Conservation (phyloP, 768 basidiomycete species). For the Polyporus arcularius region DNA sequence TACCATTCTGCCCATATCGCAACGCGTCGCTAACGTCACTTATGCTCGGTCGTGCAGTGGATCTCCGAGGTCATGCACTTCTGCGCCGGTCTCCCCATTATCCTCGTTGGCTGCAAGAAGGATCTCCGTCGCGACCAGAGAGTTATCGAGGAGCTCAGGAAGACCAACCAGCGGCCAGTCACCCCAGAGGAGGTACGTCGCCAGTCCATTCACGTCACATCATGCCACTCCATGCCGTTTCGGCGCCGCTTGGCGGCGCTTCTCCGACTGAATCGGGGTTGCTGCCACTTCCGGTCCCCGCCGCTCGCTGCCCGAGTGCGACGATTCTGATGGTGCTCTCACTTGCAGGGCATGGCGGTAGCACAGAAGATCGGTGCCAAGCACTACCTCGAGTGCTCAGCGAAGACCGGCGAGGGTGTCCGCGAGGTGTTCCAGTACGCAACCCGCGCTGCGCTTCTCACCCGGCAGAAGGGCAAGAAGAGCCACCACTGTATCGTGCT, state of each 20-base stretch:
- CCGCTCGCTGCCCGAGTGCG: no score
- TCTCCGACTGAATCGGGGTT: neutral
- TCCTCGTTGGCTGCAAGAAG: conserved; percentile 99
- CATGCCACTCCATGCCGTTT: conserved; percentile 9
- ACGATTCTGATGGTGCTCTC: conserved; percentile 4
- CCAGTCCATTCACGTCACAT: neutral
- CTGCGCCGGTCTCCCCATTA: conserved; percentile 90
- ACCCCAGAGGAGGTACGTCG: conserved; percentile 82
- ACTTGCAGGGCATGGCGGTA: conserved; percentile 82
- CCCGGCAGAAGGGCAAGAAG: conserved; percentile 51
- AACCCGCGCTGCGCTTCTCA: conserved; percentile 86
- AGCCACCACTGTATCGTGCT: conserved; percentile 42
- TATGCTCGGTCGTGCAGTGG: conserved; percentile 60
- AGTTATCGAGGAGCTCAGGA: conserved; percentile 91
- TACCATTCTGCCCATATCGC: neutral
- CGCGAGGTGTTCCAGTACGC: conserved; percentile 99
- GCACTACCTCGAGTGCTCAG: conserved; percentile 97
- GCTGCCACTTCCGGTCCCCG: neutral
- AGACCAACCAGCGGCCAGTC: conserved; percentile 93
- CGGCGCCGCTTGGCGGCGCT: conserved; percentile 2
- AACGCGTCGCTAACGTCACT: neutral
- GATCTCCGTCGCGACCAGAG: conserved; percentile 92
- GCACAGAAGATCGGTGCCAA: conserved; percentile 96
- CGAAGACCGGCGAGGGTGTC: conserved; percentile 94
- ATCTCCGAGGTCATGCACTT: conserved; percentile 99